Conservation (phyloP, 306 rosid species). For the Dryas drummondii region DNA sequence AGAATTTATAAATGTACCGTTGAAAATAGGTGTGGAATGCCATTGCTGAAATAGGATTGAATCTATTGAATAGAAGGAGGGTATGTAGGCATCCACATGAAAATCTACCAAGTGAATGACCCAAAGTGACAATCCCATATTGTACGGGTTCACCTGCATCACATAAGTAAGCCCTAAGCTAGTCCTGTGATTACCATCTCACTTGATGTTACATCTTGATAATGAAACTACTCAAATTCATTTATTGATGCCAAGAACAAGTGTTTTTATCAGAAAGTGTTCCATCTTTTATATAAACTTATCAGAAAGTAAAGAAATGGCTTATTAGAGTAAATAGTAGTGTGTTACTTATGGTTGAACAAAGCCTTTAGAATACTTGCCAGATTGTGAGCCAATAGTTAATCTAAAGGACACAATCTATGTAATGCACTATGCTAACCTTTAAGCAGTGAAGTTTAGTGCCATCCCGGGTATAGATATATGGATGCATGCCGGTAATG, state of each 20-base stretch:
- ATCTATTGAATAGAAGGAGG: constrained; percentile 74
- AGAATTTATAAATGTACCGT: no score
- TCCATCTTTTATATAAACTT: neutral
- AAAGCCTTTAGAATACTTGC: neutral
- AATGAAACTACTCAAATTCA: constrained; percentile 49
- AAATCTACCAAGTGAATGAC: constrained; percentile 79
- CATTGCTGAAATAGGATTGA: constrained; percentile 24
- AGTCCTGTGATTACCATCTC: constrained; percentile 58
- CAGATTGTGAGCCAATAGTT: neutral
- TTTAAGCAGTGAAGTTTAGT: constrained; percentile 88
- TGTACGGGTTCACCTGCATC: constrained; percentile 79
- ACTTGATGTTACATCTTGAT: constrained; percentile 82
- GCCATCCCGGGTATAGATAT: constrained; percentile 75
- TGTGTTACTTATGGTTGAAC: neutral
- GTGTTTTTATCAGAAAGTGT: neutral
- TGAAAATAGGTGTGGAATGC: no score
- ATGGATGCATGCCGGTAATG: constrained; percentile 56
- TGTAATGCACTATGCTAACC: constrained; percentile 47
- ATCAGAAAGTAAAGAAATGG: neutral
- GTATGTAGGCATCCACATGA: constrained; percentile 94
- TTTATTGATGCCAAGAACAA: neutral
- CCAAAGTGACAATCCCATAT: constrained; percentile 64
- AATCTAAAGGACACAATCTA: neutral
- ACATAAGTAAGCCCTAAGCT: constrained; percentile 78
- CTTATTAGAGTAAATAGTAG: neutral